Evolutionary conservation across 306 rosid species (phyloP).

Genomic region (Luffa aegyptiaca): DNA sequence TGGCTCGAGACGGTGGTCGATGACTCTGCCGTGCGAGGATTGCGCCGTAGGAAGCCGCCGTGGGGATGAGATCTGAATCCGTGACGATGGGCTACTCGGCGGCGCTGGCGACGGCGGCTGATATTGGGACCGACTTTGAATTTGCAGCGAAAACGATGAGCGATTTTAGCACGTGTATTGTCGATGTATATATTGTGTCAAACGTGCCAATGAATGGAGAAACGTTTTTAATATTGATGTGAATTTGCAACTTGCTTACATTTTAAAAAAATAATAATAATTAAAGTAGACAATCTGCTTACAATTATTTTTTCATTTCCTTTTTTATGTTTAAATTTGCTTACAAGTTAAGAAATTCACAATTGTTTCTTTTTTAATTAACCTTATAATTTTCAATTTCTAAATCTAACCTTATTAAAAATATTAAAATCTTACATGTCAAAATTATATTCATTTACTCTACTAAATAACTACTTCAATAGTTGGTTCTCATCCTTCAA

Average conservation of each 20-base stretch:
- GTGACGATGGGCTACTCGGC: background rate
- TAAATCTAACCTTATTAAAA: no score
- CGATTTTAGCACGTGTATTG: background rate
- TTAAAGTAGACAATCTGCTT: no score
- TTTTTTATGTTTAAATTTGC: no score
- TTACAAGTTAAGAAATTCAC: no score
- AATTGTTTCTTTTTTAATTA: no score
- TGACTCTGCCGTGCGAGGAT: slow-evolving; percentile 53
- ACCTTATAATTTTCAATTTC: no score
- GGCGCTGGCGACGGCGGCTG: background rate
- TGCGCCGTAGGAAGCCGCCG: background rate
- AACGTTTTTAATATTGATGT: background rate
- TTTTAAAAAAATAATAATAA: no score
- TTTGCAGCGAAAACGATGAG: background rate
- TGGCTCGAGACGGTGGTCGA: slow-evolving; percentile 70
- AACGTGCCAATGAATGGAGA: background rate
- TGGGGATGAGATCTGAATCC: background rate
- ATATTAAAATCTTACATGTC: no score
- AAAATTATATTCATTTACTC: no score
- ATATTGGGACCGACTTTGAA: background rate
- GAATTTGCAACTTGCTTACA: background rate
- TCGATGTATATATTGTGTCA: background rate
- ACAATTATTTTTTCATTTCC: no score
- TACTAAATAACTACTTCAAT: no score
- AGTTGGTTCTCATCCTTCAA: no score